Evolutionary conservation across 2,329 filamentous ascomycete genomes (phyloP), one percentile per base, ranked within the genome.

Genomic region (Fusarium sp.): DNA sequence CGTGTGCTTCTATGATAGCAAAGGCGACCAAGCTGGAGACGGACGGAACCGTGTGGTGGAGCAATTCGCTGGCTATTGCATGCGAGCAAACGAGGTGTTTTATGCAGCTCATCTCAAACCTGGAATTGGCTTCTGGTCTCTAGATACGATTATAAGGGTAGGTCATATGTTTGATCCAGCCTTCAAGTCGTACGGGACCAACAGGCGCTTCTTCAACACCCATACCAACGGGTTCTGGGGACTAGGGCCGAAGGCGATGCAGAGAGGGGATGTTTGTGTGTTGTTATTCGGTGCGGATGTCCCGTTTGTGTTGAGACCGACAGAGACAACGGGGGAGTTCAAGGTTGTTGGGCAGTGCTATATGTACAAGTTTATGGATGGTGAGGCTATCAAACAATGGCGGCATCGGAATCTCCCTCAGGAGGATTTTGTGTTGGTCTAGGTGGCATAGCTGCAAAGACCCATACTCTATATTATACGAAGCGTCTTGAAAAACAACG

Each of bases 291-390:
- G 67, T 4, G 64, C 48, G 1, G 67, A 69, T 41, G 64, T 69
- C 1, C 67, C 64, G 3, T 67, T 69, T 20, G 57, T 69, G 1
- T 13, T 69, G 14, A 69, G 64, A 20, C 64, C 64, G 0, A 67
- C 34, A 0, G 20, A 25, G 6, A 3, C 0, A 4, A 0, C 35
- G 6, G 32, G 48, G 2, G 64, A 43, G n/a, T 69, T 63, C n/a
- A 59, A 67, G 13, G 7, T 69, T n/a, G 67, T 69, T 34, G 67
- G 67, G 2, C 32, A 67, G 32, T 69, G 67, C 5, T 69, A 69
- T 3, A 69, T 69, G 64, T 67, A 69, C 5, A 27, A 23, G 20
- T 63, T 63, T 9, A 69, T 69, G 67, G 57, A 69, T 54, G 66
- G 62, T 8, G n/a, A 35, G 9, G 63, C 63, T 8, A 30, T 65